Conservation (phyloP, 2,329 filamentous ascomycete genomes). For the Penicillium sp. region DNA sequence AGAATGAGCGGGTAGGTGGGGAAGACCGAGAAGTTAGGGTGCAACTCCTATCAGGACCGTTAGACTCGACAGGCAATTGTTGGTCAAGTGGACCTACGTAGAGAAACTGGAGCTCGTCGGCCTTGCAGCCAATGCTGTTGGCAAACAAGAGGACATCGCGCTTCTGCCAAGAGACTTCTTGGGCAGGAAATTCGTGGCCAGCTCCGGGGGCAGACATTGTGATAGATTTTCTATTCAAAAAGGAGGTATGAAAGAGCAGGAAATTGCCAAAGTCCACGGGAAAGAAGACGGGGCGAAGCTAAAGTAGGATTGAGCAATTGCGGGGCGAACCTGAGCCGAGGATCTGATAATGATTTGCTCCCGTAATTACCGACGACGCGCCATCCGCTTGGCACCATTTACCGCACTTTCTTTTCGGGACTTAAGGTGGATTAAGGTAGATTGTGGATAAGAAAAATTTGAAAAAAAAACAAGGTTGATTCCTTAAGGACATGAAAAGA, state of each 20-base stretch:
- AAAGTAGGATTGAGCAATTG: slow-evolving; percentile 21
- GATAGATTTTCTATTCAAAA: slow-evolving; percentile 1
- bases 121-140: slow-evolving; percentile 79
- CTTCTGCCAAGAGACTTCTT: slow-evolving; percentile 81
- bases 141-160: slow-evolving; percentile 88
- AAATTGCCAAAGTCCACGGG: not conserved
- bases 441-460: not conserved
- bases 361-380: slow-evolving; percentile 17
- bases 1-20: slow-evolving; percentile 85
- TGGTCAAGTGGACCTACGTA: slow-evolving; percentile 62
- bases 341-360: slow-evolving; percentile 27
- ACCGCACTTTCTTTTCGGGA: not conserved
- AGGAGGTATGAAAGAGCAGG: not conserved
- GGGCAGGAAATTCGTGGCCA: slow-evolving; percentile 76
- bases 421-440: not conserved
- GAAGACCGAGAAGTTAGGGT: slow-evolving; percentile 83
- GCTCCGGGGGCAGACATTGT: slow-evolving; percentile 55
- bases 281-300: slow-evolving; percentile 8
- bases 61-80: not conserved
- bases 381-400: slow-evolving; percentile 11
- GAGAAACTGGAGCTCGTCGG: slow-evolving; percentile 89
- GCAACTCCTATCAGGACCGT: slow-evolving; percentile 65
- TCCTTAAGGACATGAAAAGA: slow-evolving; percentile 25
- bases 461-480: not conserved
- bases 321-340: slow-evolving; percentile 22